Base-by-base conservation (phyloP, 805 yeast species). In the Barnettozyma sp. region DNA sequence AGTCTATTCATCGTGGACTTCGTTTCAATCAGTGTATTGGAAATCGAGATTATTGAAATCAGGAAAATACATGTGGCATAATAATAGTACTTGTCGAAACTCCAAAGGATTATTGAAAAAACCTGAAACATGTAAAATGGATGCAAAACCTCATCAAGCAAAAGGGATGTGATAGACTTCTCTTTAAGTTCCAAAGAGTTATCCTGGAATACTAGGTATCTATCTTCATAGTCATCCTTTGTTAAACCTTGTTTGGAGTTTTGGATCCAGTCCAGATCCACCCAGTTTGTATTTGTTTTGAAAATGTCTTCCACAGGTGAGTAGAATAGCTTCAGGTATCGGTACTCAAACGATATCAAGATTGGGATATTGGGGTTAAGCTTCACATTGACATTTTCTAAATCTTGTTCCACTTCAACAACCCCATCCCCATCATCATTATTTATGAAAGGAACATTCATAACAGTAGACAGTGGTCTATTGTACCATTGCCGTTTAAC, bases 71-170 rank as follows among this genome's bases (percentile, higher is more conserved):
- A 94, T 14, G 76, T 68, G 0, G 99, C 99, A 55, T 92, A 92
- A 60, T 90, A 92, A 56, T 80, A 83, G 59, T 94, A 92, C 48
- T 83, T 81, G 58, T 92, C 99, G 12, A 86, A 73, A 9, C 86
- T 70, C 99, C 99, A 92, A 30, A 92, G 64, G 22, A 88, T 62
- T 38, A 92, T 82, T 4, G 97, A 87, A 54, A 90, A 90, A 2
- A 90, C 78, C 63, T 92, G 99, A 56, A 92, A 92, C 28, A 94
- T 72, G 56, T 92, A 92, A 55, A 92, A 92, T 1, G 99, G 99
- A 57, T 92, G 97, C 27, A 92, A 62, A 0, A 87, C 85, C 56
- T 92, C 98, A 51, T 86, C 94, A 18, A 82, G 65, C 23, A 92
- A 65, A 30, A 92, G 67, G 52, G 77, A 76, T 0, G 63, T 22